Base-by-base conservation (phyloP, 2,329 filamentous ascomycete species). In the Xylariaceae sp. region DNA sequence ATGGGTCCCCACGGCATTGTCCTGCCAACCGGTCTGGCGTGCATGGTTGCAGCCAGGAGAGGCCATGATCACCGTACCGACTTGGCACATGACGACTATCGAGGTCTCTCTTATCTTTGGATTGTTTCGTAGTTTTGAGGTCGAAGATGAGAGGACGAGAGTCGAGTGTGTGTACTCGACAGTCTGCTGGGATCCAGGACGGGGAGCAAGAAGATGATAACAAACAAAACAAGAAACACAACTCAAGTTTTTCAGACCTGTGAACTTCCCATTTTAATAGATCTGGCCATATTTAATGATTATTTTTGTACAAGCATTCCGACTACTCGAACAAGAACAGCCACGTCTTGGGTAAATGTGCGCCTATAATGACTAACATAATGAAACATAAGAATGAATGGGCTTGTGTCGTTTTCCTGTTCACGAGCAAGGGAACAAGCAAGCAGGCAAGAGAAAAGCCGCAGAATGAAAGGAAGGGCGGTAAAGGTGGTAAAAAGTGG, bases 1-100 rank as follows among this genome's bases (percentile, higher is more conserved):
- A 57, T 66, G 37, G 4, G 51, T 58, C 39, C 15, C 59, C 18
- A 66, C 62, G 35, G 55, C 55, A 35, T 17, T 39, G 42, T 66
- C 64, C 49, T 63, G 58, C 64, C 64, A 66, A 35, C 62, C 62
- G 30, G 37, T 63, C 61, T 66, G 64, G 44, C 64, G 62, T 49
- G 60, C 61, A 49, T 66, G 64, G 54, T 66, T 63, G 60, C 64
- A 66, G 56, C 64, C 58, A 50, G 55, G 54, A 30, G 53, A 61
- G 44, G 35, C 39, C 64, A 66, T 66, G 17, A 63, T 59, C 51
- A 66, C 60, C 18, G 62, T 58, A 58, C 62, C 54, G 52, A 64
- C 62, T 53, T 61, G 60, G 59, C 64, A 66, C 64, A 66, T 66
- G 58, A 34, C 55, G 56, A 56, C 5, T 13, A 45, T 37, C 54